These are phyloP conservation scores for Neltuma alba DNA, from an alignment of 306 rosid species.

Conservation along the genomic window DNA sequence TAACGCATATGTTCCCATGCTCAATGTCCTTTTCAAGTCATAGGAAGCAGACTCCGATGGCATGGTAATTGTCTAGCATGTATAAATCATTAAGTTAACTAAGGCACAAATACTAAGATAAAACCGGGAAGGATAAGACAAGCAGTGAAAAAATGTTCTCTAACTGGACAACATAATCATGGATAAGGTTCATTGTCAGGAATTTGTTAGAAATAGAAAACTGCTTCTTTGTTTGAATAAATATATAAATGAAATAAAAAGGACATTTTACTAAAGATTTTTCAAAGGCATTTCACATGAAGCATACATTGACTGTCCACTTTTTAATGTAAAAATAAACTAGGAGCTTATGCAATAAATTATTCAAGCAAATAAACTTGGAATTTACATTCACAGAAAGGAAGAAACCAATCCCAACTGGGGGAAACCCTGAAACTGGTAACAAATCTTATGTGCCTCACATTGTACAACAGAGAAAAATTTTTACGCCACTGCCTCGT, in stretches of 20 bases:
- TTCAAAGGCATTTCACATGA: neutral
- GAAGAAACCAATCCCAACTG: neutral
- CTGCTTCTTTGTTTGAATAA: neutral
- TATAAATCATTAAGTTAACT: conserved; percentile 16
- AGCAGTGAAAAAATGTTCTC: neutral
- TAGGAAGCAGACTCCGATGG: conserved; percentile 48
- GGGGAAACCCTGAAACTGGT: neutral
- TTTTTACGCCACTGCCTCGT: neutral
- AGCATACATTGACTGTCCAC: neutral
- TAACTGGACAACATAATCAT: neutral
- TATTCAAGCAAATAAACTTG: neutral
- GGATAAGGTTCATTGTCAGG: neutral
- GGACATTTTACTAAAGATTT: neutral
- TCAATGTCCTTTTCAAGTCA: conserved; percentile 56
- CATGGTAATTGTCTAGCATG: conserved; percentile 58
- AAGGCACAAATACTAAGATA: neutral
- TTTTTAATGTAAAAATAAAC: neutral
- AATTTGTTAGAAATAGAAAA: neutral
- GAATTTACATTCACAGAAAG: neutral
- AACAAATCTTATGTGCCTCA: neutral
- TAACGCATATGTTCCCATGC: conserved; percentile 72
- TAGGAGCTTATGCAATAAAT: neutral
- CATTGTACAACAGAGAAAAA: neutral
- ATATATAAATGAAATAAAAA: neutral
- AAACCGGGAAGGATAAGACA: neutral